A percentile compares a stretch with the other conserved stretches of the same genome.
Conservation (phyloP, 2,329 filamentous ascomycete genomes). For the Macrophomina tecta region DNA sequence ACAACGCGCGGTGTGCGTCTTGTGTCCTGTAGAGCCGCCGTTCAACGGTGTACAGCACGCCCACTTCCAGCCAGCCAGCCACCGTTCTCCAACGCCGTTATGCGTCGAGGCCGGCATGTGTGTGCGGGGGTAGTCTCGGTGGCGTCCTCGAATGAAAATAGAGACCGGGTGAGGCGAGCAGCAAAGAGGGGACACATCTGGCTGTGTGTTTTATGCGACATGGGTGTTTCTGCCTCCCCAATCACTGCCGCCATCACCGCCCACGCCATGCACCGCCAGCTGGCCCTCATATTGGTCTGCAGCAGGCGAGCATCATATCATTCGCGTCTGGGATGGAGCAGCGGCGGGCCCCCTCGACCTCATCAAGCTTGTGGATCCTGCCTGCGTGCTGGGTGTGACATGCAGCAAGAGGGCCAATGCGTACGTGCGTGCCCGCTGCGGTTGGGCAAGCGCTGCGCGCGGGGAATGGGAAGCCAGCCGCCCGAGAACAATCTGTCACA, state of each 20-base stretch:
- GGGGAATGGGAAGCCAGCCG: constrained; percentile 17
- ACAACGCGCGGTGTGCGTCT: not conserved
- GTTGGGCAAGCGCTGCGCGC: constrained; percentile 19
- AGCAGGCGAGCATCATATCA: not conserved
- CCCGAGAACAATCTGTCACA: not conserved
- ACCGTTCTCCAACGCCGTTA: not conserved
- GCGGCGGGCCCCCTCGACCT: not conserved
- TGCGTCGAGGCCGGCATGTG: not conserved
- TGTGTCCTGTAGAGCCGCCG: constrained; percentile 15
- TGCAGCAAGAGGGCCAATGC: constrained; percentile 24
- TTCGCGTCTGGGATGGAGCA: constrained; percentile 9
- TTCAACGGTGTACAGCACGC: constrained; percentile 1
- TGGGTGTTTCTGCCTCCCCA: not conserved
- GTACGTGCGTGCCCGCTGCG: constrained; percentile 2
- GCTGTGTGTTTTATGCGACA: not conserved
- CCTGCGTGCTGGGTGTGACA: constrained; percentile 20
- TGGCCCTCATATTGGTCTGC: constrained; percentile 22
- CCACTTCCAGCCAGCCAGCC: constrained; percentile 10
- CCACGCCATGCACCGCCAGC: constrained; percentile 16
- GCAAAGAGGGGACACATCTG: not conserved
- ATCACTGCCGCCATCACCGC: not conserved
- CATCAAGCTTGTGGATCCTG: constrained; percentile 18
- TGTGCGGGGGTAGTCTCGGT: not conserved
- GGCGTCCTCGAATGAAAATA: not conserved
- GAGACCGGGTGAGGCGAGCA: constrained; percentile 10